Evolutionary conservation across 192 early-diverging fungal species (phyloP).

Genomic region (Backusella tarrabulga): DNA sequence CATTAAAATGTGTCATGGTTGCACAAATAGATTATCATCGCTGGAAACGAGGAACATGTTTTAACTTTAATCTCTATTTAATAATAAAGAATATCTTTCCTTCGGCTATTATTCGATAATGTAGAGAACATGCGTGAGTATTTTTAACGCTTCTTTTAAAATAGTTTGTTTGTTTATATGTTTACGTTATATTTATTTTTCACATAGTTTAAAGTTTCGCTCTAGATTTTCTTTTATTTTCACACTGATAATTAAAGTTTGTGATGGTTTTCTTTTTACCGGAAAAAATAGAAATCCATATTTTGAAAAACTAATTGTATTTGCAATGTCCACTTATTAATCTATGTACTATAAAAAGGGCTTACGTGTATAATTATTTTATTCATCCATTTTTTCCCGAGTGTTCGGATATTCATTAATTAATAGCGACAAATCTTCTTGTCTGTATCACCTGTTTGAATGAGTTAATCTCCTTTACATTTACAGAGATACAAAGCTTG

Average conservation of each 20-base stretch:
- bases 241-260: background rate
- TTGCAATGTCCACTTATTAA: background rate
- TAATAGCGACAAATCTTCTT: background rate
- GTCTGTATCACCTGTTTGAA: background rate
- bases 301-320: background rate
- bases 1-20: background rate
- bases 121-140: background rate
- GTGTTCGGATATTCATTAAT: background rate
- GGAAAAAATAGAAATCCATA: background rate
- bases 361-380: background rate
- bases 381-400: background rate
- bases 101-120: background rate
- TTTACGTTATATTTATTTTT: background rate
- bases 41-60: background rate
- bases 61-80: background rate
- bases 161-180: background rate
- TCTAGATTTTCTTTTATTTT: background rate
- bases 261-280: background rate
- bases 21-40: constrained; percentile 5
- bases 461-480: background rate
- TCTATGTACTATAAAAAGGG: background rate
- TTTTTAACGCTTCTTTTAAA: background rate
- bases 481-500: background rate
- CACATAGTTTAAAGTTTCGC: background rate
- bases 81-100: background rate